These are phyloP conservation scores for Zygotorulaspora danielsina DNA, from an alignment of 805 yeast species.

Conservation along the genomic window DNA sequence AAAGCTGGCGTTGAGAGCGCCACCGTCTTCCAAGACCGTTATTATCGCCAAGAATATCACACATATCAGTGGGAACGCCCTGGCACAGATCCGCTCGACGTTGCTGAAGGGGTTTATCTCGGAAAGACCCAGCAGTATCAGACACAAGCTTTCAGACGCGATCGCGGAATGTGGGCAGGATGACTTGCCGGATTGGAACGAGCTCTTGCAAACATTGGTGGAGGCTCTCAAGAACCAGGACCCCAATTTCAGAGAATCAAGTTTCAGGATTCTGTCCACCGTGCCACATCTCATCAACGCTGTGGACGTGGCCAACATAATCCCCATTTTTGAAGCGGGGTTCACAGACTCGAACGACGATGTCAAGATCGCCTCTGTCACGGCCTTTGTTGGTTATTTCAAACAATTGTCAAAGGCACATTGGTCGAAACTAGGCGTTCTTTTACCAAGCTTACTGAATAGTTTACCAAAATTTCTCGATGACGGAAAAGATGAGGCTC, in stretches of 20 bases:
- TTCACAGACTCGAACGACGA: slow-evolving; percentile 75
- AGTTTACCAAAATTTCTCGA: slow-evolving; percentile 81
- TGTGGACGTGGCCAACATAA: slow-evolving; percentile 48
- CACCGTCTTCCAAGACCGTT: slow-evolving; percentile 51
- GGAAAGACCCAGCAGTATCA: slow-evolving; percentile 66
- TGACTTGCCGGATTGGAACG: slow-evolving; percentile 66
- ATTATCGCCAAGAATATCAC: slow-evolving; percentile 79
- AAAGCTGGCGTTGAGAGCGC: slow-evolving; percentile 76
- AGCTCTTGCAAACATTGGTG: slow-evolving; percentile 67
- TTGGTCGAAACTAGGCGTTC: slow-evolving; percentile 73
- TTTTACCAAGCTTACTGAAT: slow-evolving; percentile 79
- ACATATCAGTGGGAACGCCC: slow-evolving; percentile 53
- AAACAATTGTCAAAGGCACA: slow-evolving; percentile 69
- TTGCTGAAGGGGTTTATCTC: slow-evolving; percentile 70
- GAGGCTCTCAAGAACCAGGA: slow-evolving; percentile 55
- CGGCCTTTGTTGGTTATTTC: slow-evolving; percentile 89
- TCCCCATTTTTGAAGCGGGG: slow-evolving; percentile 73
- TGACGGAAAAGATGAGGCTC: slow-evolving; percentile 72
- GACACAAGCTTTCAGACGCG: slow-evolving; percentile 92
- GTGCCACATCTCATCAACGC: slow-evolving; percentile 73
- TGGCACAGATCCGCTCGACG: slow-evolving; percentile 56
- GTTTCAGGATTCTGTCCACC: slow-evolving; percentile 82
- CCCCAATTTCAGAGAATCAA: slow-evolving; percentile 76
- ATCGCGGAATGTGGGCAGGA: slow-evolving; percentile 86
- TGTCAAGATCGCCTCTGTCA: slow-evolving; percentile 86